These are phyloP conservation scores for Panicum miliaceum DNA, from an alignment of 176 grass and related monocot genomes.

Conservation along the genomic window DNA sequence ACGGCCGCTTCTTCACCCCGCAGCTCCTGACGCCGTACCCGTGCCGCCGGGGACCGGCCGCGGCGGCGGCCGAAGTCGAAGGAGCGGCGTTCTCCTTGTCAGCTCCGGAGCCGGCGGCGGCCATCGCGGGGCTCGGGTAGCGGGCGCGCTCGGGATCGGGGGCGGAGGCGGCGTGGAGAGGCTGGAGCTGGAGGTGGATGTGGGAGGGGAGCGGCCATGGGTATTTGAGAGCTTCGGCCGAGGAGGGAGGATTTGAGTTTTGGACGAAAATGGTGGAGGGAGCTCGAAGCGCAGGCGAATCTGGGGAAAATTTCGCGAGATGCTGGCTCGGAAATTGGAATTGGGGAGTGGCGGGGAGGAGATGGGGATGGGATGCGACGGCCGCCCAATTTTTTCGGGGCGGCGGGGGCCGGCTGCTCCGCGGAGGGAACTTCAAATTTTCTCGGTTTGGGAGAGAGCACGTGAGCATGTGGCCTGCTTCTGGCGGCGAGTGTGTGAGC, in stretches of 20 bases:
- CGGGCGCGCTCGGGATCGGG: neutral
- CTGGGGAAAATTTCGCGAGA: neutral
- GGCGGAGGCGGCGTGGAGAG: neutral
- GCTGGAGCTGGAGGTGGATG: neutral
- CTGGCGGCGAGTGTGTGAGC: too few species aligned
- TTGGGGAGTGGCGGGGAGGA: neutral
- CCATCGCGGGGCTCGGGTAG: slow-evolving; percentile 14
- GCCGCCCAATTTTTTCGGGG: slow-evolving; percentile 18
- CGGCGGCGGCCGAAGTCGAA: neutral
- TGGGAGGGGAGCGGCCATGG: slow-evolving; percentile 29
- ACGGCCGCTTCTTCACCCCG: slow-evolving; percentile 49
- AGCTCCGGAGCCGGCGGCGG: neutral
- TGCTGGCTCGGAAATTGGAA: neutral
- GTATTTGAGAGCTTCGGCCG: slow-evolving; percentile 37
- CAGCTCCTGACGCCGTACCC: slow-evolving; percentile 25
- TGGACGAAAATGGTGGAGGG: neutral
- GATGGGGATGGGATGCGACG: neutral
- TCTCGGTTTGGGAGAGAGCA: neutral
- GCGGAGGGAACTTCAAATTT: slow-evolving; percentile 38
- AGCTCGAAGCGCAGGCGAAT: slow-evolving; percentile 19
- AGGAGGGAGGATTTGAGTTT: slow-evolving; percentile 42
- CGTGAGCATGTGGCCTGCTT: neutral
- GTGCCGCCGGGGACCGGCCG: neutral
- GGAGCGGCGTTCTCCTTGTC: slow-evolving; percentile 39
- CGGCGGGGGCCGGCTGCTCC: neutral